Percentiles rank a stretch among this genome's conserved stretches.
phyloP scores from a whole-genome alignment of 106 monocot genomes.

The Dendrobium officinale region DNA sequence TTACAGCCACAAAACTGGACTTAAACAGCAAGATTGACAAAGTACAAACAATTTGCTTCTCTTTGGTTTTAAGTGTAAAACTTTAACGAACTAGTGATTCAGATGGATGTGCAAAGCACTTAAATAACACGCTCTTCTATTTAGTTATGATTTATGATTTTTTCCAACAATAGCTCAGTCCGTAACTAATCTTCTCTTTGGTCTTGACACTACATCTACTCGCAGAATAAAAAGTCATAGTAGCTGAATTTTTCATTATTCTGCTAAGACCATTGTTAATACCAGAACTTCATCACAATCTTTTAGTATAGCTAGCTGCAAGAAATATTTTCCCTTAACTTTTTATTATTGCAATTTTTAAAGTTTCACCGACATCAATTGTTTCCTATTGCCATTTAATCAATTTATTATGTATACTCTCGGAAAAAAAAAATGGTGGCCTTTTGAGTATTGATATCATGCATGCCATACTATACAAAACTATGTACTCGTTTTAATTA shows the following conservation, averaged over 20 bases:
- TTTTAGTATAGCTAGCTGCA: background rate
- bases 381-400: background rate
- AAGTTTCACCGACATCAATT: background rate
- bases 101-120: background rate
- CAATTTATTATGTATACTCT: background rate
- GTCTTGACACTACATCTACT: background rate
- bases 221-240: background rate
- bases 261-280: background rate
- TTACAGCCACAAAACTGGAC: background rate
- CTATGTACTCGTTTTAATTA: background rate
- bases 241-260: background rate
- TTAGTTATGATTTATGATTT: too few species aligned
- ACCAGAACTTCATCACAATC: background rate
- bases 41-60: background rate
- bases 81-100: background rate
- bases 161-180: too few species aligned
- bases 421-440: background rate
- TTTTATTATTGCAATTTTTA: background rate
- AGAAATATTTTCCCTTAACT: background rate
- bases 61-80: too few species aligned
- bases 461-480: background rate
- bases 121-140: too few species aligned
- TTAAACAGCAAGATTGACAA: background rate
- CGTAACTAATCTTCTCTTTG: background rate
- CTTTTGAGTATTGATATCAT: constrained; percentile 4